Base-by-base conservation (phyloP, 106 monocot genomes). In the Dendrobium nobile region DNA sequence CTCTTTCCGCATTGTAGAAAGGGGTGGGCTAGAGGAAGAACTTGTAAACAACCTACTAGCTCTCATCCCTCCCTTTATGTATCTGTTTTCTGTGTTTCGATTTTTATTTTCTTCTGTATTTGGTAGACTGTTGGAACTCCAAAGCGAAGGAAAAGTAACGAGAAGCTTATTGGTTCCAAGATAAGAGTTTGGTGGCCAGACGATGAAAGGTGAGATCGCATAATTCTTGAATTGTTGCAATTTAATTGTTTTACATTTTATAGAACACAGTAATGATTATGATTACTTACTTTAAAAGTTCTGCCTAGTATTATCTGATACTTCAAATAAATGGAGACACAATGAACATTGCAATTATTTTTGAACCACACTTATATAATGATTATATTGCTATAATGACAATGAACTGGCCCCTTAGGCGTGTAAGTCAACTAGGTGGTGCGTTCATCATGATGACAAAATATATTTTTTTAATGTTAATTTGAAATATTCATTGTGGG, bases 111-210 rank as follows among this genome's bases (percentile, higher is more conserved):
- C 43, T 41, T 74, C 18, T 44, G 18, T 44, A 74, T 74, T 74
- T 74, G n/a, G 6, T 74, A 74, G 74, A 74, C 43, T 19, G 18
- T 20, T 74, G 74, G 43, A 74, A 44, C 19, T 4, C 22, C 42
- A 20, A 74, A 74, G 20, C 42, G 42, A 5, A 19, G 43, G 74
- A 74, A 42, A 42, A 44, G 18, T 19, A 44, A 74, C 20, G 43
- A 74, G 74, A 41, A 43, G 28, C 74, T 74, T 74, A 19, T 74
- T 44, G 74, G 74, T 44, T 9, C 41, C 20, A 74, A 74, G 20
- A 74, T 74, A 41, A 74, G 13, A 74, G 74, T 74, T 74, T 74
- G 74, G 74, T 74, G 74, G 74, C 74, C 74, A 9, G 74, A 74
- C 20, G 74, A 74, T 74, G n/a, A 74, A 11, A 43, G 43, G 74